These are phyloP conservation scores for Periconia macrospinosa DNA, from an alignment of 2,329 filamentous ascomycete species.

Conservation along the genomic window DNA sequence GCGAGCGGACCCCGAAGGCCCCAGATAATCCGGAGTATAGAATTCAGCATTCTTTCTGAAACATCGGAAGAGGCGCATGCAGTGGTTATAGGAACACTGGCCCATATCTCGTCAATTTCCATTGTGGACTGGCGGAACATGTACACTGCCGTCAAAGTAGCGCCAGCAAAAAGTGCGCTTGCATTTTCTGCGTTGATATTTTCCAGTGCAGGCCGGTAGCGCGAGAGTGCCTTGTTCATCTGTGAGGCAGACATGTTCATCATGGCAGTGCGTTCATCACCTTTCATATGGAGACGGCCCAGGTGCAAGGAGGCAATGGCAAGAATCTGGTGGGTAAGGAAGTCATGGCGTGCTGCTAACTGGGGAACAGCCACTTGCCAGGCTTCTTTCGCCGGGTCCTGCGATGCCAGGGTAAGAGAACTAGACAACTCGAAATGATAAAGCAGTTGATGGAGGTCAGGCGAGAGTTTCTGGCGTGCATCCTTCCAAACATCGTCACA, in stretches of 20 bases:
- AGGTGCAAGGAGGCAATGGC: conserved; percentile 52
- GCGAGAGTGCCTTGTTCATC: conserved; percentile 38
- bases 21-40: conserved; percentile 26
- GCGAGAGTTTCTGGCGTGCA: conserved; percentile 25
- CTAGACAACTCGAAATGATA: conserved; percentile 40
- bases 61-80: conserved; percentile 18
- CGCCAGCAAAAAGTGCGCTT: conserved; percentile 44
- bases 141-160: conserved; percentile 37
- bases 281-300: conserved; percentile 38
- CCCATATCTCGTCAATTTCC: conserved; percentile 31
- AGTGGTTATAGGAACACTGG: conserved; percentile 22
- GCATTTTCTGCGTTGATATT: conserved; percentile 46
- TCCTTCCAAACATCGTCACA: conserved; percentile 34
- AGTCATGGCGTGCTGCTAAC: conserved; percentile 47
- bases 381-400: conserved; percentile 34
- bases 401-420: conserved; percentile 29
- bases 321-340: conserved; percentile 49
- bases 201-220: conserved; percentile 28
- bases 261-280: conserved; percentile 21
- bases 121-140: conserved; percentile 35
- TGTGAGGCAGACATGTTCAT: conserved; percentile 30
- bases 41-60: conserved; percentile 31
- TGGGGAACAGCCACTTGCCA: conserved; percentile 38
- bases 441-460: conserved; percentile 27
- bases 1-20: conserved; percentile 34